Conservation (phyloP, 768 basidiomycete genomes). For the Serendipita indica region DNA sequence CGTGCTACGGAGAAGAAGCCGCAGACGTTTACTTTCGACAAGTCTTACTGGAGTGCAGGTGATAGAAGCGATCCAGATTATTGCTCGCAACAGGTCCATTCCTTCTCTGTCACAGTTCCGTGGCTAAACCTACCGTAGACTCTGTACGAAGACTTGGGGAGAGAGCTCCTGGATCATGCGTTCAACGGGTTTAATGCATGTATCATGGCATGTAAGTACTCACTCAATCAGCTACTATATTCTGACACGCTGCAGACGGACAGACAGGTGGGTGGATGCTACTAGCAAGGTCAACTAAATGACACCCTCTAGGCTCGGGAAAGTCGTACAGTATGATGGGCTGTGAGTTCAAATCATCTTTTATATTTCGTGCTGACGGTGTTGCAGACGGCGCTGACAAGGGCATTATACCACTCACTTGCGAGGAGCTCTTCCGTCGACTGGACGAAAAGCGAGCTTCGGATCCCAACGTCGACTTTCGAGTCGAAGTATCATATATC, state of each 20-base stretch:
- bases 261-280: conserved; percentile 56
- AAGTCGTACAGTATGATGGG: conserved; percentile 98
- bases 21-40: conserved; percentile 89
- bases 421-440: conserved; percentile 79
- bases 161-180: conserved; percentile 86
- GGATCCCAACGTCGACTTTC: conserved; percentile 62
- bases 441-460: conserved; percentile 46
- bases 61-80: conserved; percentile 78
- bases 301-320: conserved; percentile 48
- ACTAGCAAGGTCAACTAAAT: not conserved
- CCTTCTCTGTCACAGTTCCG: not conserved
- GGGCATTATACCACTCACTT: conserved; percentile 94
- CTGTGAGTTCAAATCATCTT: conserved; percentile 39
- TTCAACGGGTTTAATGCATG: conserved; percentile 96
- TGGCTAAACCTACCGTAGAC: conserved; percentile 26
- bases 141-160: conserved; percentile 84
- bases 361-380: not conserved
- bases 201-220: conserved; percentile 88
- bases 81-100: conserved; percentile 59
- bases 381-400: conserved; percentile 81
- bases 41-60: conserved; percentile 94
- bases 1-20: conserved; percentile 83
- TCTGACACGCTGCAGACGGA: conserved; percentile 35
- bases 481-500: conserved; percentile 97
- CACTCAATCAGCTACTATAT: conserved; percentile 4